Percentiles rank a stretch among this genome's conserved stretches.
Conservation (phyloP, 1,284 basidiomycete species). For the Papiliotrema fonsecae region DNA sequence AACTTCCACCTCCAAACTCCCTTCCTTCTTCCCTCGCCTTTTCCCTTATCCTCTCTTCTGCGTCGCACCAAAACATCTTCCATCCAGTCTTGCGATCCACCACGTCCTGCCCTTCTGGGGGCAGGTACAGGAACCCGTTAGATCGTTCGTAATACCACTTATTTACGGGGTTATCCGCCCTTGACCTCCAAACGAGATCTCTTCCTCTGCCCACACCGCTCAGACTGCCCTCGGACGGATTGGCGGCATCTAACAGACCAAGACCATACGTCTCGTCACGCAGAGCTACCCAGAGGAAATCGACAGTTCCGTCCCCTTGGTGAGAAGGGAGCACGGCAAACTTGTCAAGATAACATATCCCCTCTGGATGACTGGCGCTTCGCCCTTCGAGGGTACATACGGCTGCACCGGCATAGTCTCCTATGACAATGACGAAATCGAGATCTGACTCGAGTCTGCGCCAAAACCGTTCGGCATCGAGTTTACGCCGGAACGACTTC, state of each 20-base stretch:
- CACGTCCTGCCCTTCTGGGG: constrained; percentile 51
- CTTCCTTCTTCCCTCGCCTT: constrained; percentile 34
- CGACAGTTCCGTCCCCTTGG: constrained; percentile 97
- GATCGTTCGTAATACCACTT: constrained; percentile 99
- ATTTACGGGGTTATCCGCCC: constrained; percentile 91
- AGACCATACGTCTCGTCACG: constrained; percentile 98
- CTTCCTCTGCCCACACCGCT: constrained; percentile 82
- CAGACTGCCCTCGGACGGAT: constrained; percentile 84
- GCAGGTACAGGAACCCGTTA: constrained; percentile 68
- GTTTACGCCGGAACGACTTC: constrained; percentile 71
- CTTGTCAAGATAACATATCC: constrained; percentile 93
- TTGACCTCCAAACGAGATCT: constrained; percentile 92
- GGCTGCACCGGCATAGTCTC: constrained; percentile 93
- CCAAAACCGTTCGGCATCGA: constrained; percentile 75
- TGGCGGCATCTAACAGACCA: constrained; percentile 86
- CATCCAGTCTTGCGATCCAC: constrained; percentile 57
- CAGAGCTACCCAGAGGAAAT: constrained; percentile 97
- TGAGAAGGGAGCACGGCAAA: constrained; percentile 92
- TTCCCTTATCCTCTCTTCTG: constrained; percentile 56
- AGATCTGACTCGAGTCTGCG: constrained; percentile 66
- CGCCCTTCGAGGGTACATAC: constrained; percentile 79
- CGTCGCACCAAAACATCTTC: constrained; percentile 98
- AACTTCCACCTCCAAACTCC: constrained; percentile 50
- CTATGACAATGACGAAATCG: constrained; percentile 91
- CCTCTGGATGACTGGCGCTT: constrained; percentile 5